Percentiles rank a stretch among this genome's conserved stretches.
phyloP scores from a whole-genome alignment of 106 monocot species.

The Xerophyta viscosa region DNA sequence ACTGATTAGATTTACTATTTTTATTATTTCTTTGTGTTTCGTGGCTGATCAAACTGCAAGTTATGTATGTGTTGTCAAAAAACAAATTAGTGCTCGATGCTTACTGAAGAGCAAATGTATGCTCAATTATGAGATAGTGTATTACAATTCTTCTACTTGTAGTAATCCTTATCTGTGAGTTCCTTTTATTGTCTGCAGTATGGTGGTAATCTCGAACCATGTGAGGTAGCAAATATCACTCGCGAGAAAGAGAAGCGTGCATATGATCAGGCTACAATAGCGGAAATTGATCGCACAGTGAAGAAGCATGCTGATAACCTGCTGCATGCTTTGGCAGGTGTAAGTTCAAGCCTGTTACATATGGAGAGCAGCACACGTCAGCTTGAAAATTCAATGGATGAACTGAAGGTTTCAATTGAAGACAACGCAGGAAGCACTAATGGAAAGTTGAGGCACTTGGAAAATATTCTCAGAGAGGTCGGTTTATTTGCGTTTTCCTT shows the following conservation, averaged over 20 bases:
- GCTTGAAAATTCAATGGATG: constrained; percentile 51
- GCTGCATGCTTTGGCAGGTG: constrained; percentile 51
- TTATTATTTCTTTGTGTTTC: no score
- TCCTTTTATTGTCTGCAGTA: constrained; percentile 27
- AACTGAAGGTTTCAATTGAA: constrained; percentile 33
- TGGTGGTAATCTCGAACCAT: constrained; percentile 34
- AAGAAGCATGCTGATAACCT: constrained; percentile 59
- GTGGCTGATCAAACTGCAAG: no score
- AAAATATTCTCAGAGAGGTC: constrained; percentile 67
- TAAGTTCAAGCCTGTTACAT: constrained; percentile 56
- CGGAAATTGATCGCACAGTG: constrained; percentile 48
- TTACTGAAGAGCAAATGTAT: no score
- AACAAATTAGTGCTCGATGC: no score
- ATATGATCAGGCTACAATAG: constrained; percentile 19
- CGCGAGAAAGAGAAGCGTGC: constrained; percentile 42
- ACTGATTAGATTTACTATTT: no score
- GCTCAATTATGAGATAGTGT: no score
- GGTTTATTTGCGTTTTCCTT: constrained; percentile 1
- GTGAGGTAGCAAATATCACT: constrained; percentile 34
- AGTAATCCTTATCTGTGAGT: neutral
- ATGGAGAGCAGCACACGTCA: constrained; percentile 45
- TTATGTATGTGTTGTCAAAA: no score
- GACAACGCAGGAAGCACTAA: constrained; percentile 39
- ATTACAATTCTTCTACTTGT: neutral
- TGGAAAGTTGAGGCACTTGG: constrained; percentile 61